Base-by-base conservation (phyloP, 1,139 yeast genomes). In the Scheffersomyces parashehatae region DNA sequence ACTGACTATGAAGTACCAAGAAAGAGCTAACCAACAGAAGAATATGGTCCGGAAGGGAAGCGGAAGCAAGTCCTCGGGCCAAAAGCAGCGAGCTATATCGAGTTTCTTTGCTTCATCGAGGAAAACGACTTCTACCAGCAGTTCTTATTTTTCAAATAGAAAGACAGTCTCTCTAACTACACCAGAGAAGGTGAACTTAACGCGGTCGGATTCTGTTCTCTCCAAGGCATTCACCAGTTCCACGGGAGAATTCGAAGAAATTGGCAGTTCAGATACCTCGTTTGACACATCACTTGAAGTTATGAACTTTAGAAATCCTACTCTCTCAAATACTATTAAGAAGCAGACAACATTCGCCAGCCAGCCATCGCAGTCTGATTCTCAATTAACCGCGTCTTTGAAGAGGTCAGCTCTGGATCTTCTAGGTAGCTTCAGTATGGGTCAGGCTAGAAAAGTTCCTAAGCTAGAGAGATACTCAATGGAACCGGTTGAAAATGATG, bases 371-470 rank as follows among this genome's bases (percentile, higher is more conserved):
- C 26, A 12, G 15, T 28, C 36, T 10, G 16, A 15, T 36, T 30
- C 12, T 32, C 28, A 24, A 11, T 15, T 15, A 29, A 41, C 26
- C 9, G 28, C 40, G n/a, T 24, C 36, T 4, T 29, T 39, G 15
- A 46, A 44, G 29, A 36, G 49, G 24, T 13, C 47, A 3, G 29
- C 24, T 28, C 13, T 33, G 11, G 47, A 44, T 28, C 29, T 37
- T 16, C 29, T 31, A 39, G 35, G n/a, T 20, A 14, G 24, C 7
- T 41, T 36, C 11, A 38, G 34, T 8, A 37, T 41, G n/a, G 60
- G 62, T 3, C 60, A 54, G 38, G 56, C 68, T 5, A 56, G 60
- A 32, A 62, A 62, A 43, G 44, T 58, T 2, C 55, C 55, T 11
- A 57, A 51, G 29, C 34, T 38, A 11, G 8, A 20, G 26, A 20